Evolutionary conservation across 495 filamentous ascomycete species (phyloP).

Genomic region (Aspergillus asperescens): DNA sequence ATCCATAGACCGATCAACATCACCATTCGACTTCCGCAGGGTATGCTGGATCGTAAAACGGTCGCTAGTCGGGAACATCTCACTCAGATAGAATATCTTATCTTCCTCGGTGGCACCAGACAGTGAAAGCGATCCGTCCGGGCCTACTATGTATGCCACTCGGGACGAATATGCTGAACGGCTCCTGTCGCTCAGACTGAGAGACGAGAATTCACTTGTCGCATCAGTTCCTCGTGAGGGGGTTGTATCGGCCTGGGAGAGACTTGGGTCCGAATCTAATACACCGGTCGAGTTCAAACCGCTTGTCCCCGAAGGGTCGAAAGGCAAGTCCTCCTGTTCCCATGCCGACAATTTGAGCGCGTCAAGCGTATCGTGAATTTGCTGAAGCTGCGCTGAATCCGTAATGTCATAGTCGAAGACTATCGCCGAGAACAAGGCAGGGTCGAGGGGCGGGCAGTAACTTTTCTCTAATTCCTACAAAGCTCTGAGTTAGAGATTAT

Average conservation of each 20-base stretch:
- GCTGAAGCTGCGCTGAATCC: conserved; percentile 41
- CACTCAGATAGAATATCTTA: conserved; percentile 50
- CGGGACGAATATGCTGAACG: conserved; percentile 11
- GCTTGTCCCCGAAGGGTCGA: conserved; percentile 72
- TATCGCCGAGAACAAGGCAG: conserved; percentile 61
- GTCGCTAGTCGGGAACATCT: conserved; percentile 67
- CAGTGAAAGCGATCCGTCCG: conserved; percentile 35
- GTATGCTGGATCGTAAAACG: conserved; percentile 57
- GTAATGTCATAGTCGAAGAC: conserved; percentile 57
- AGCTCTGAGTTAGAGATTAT: not conserved
- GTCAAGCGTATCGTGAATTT: conserved; percentile 51
- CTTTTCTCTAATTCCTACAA: conserved; percentile 40
- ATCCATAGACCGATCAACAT: conserved; percentile 68
- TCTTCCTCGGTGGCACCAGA: conserved; percentile 50
- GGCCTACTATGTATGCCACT: conserved; percentile 27
- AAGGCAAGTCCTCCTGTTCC: conserved; percentile 62
- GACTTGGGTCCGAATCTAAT: conserved; percentile 21
- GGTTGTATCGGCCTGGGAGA: conserved; percentile 23
- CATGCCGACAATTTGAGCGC: conserved; percentile 53
- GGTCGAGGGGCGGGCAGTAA: conserved; percentile 60
- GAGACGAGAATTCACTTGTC: conserved; percentile 32
- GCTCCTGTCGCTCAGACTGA: conserved; percentile 16
- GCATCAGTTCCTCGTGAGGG: conserved; percentile 41
- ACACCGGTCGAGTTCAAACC: conserved; percentile 27
- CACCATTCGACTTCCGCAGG: conserved; percentile 57